Evolutionary conservation across 75 land plant species (phyloP), one percentile per base, ranked within the genome.

Genomic region (Sequoiadendron giganteum): DNA sequence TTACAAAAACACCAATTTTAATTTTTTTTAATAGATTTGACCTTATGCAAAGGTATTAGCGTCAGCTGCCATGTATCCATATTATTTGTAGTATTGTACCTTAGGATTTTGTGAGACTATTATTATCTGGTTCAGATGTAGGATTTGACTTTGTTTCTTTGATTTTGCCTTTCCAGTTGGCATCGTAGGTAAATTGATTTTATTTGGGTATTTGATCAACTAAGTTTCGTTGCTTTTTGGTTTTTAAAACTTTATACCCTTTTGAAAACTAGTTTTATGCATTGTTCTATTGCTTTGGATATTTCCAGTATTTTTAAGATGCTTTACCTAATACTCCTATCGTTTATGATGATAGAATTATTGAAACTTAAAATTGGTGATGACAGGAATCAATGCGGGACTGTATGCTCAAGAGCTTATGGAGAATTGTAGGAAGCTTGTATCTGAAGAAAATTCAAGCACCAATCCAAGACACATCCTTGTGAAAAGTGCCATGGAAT

Each of bases 371-470:
- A 9, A 42, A 45, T 81, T 81, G 49, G 49, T 28, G 11, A 81
- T 45, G 40, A 39, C 93, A 97, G 99, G 99, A 79, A 90, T 93
- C 15, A 92, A 95, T 90, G 90, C 95, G 3, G 99, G 99, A 79
- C 75, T 92, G 58, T 96, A 94, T 94, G 94, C 96, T 7, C 92
- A 93, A 76, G 99, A 97, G 87, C 93, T 97, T 85, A 95, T 97
- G 95, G 88, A 89, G 39, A 90, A 92, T 87, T 96, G 97, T 90
- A 91, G 86, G 75, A 90, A 61, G 70, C 52, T 95, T 45, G 94
- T 91, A 18, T 88, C 91, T 16, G 83, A 88, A 72, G 91, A 85
- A 34, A 45, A 28, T 85, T 40, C 79, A 47, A 47, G 83, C 52
- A 85, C 80, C 73, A 86, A 92, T 30, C 95, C 97, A 54, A 89